Evolutionary conservation across 805 yeast genomes (phyloP).

Genomic region (Aciculoconidium aculeatum): DNA sequence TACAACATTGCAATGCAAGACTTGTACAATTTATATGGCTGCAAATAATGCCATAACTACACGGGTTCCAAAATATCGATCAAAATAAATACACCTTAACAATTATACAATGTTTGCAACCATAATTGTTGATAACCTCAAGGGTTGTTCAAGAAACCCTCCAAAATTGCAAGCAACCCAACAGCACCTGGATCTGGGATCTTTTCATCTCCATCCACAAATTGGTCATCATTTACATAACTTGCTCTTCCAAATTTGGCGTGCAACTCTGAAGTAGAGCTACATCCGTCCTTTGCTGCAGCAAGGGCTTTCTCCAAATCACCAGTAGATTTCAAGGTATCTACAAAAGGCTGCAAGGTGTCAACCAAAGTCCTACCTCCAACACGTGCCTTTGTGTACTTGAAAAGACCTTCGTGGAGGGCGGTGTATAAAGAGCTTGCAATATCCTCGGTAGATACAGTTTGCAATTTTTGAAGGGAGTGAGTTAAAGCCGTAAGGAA

Average conservation of each 20-base stretch:
- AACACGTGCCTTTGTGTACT: slow-evolving; percentile 80
- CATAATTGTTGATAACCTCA: slow-evolving; percentile 1
- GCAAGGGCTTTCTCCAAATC: slow-evolving; percentile 56
- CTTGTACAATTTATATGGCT: background rate
- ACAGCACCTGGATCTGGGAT: slow-evolving; percentile 95
- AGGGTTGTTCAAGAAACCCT: slow-evolving; percentile 30
- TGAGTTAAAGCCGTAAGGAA: slow-evolving; percentile 71
- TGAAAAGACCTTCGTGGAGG: slow-evolving; percentile 60
- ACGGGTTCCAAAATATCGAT: no score
- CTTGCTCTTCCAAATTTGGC: slow-evolving; percentile 95
- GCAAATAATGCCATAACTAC: slow-evolving; percentile 6
- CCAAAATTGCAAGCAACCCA: slow-evolving; percentile 61
- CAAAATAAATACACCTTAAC: slow-evolving; percentile 2
- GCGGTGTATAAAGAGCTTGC: slow-evolving; percentile 53
- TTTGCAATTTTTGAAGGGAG: slow-evolving; percentile 32
- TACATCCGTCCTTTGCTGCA: slow-evolving; percentile 74
- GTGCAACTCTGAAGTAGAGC: slow-evolving; percentile 62
- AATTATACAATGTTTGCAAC: slow-evolving; percentile 4
- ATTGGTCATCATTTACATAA: slow-evolving; percentile 65
- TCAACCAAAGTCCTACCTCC: slow-evolving; percentile 91
- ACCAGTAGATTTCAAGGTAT: slow-evolving; percentile 44
- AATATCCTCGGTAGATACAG: no score
- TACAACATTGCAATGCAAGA: background rate
- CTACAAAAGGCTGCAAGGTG: slow-evolving; percentile 82
- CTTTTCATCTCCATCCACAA: slow-evolving; percentile 55